Evolutionary conservation across 257 asterid species (phyloP).

Genomic region (Voacanga thouarsii): DNA sequence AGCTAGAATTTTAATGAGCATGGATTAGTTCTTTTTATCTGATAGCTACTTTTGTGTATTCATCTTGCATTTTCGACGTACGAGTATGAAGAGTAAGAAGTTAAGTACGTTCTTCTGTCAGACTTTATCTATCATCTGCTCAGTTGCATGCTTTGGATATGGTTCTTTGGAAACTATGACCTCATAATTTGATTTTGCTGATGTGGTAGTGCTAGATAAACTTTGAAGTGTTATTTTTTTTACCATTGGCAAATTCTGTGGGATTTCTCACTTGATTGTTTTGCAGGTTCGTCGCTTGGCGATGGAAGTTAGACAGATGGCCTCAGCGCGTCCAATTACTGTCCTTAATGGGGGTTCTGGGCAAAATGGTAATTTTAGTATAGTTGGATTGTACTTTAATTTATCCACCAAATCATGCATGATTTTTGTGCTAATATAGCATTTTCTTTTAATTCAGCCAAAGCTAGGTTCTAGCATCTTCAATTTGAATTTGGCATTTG

Average conservation of each 20-base stretch:
- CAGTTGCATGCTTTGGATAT: neutral
- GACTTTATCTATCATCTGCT: too few relatives aligned
- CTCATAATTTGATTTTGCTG: neutral
- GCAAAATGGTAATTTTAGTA: constrained; percentile 34
- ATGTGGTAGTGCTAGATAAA: constrained; percentile 7
- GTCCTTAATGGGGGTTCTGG: constrained; percentile 64
- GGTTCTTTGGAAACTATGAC: neutral
- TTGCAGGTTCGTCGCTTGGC: constrained; percentile 70
- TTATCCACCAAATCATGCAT: constrained; percentile 21
- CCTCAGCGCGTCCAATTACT: constrained; percentile 56
- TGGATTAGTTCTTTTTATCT: too few relatives aligned
- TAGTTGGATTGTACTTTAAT: neutral
- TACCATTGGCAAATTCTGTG: constrained; percentile 3
- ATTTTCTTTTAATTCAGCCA: too few relatives aligned
- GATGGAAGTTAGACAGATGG: constrained; percentile 65
- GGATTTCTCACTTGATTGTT: constrained; percentile 15
- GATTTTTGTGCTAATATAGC: neutral
- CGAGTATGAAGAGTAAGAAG: neutral
- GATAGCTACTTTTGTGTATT: neutral
- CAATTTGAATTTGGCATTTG: neutral
- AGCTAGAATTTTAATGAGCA: neutral
- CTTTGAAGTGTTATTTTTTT: neutral
- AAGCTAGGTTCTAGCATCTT: neutral
- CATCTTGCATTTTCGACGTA: neutral
- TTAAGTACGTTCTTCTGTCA: neutral